Evolutionary conservation across 2,329 filamentous ascomycete genomes (phyloP).

Genomic region (Dactylellina parvicollis): DNA sequence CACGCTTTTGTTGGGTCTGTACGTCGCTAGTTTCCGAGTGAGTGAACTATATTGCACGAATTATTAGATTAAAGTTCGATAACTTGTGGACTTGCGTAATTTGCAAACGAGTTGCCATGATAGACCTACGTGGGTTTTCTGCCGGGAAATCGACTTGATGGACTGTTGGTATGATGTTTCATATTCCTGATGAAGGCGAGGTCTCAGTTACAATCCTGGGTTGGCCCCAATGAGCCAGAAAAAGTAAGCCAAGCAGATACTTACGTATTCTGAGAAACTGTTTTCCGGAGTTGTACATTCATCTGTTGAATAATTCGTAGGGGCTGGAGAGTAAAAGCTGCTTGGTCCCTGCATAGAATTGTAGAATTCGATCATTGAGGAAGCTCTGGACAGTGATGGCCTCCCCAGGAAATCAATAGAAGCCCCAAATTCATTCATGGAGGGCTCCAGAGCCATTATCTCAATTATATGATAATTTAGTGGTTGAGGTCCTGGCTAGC

Average conservation of each 20-base stretch:
- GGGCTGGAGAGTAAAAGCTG: conserved; percentile 43
- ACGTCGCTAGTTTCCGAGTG: conserved; percentile 15
- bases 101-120: background rate
- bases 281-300: conserved; percentile 47
- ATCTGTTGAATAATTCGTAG: conserved; percentile 44
- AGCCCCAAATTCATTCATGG: conserved; percentile 25
- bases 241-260: background rate
- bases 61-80: background rate
- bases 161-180: conserved; percentile 35
- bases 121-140: conserved; percentile 25
- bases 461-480: conserved; percentile 4
- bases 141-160: conserved; percentile 1
- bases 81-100: background rate
- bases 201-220: background rate
- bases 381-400: conserved; percentile 37
- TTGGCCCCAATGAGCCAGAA: background rate
- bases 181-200: conserved; percentile 16
- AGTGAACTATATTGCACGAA: background rate
- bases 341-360: conserved; percentile 23
- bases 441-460: conserved; percentile 24
- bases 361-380: conserved; percentile 44
- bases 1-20: background rate
- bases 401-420: conserved; percentile 50
- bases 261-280: conserved; percentile 46
- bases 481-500: background rate